Percentiles rank a stretch among this genome's conserved stretches.
phyloP scores from a whole-genome alignment of 225 moss, liverwort and hornwort genomes.

The Physcomitrellopsis africana region DNA sequence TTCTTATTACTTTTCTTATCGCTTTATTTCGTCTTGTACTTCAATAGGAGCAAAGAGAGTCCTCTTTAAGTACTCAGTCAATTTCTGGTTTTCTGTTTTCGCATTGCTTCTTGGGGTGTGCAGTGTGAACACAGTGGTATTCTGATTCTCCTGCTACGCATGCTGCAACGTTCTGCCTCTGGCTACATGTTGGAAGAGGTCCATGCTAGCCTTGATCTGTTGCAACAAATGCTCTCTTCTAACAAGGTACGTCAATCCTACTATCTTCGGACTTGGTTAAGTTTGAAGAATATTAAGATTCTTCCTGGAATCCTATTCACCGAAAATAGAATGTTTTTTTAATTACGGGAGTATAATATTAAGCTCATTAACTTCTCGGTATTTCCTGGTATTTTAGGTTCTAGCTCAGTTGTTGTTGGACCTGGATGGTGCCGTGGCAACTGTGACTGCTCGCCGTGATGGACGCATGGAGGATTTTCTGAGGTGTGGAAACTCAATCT shows the following conservation, averaged over 20 bases:
- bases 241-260: conserved; percentile 64
- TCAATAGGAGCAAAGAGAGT: conserved; percentile 10
- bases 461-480: conserved; percentile 85
- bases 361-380: conserved; percentile 16
- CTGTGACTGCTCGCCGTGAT: conserved; percentile 66
- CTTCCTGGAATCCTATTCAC: background rate
- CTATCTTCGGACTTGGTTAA: conserved; percentile 11
- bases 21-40: conserved; percentile 19
- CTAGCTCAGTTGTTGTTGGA: conserved; percentile 84
- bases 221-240: conserved; percentile 84
- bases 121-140: conserved; percentile 96
- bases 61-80: conserved; percentile 15
- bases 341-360: conserved; percentile 11
- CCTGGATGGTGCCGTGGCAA: conserved; percentile 73
- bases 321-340: conserved; percentile 17
- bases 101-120: conserved; percentile 32
- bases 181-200: conserved; percentile 82
- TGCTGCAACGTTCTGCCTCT: conserved; percentile 77
- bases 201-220: conserved; percentile 73
- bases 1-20: conserved; percentile 3
- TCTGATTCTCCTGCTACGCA: conserved; percentile 83
- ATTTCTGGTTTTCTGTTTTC: conserved; percentile 23
- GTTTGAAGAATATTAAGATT: conserved; percentile 15
- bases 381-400: conserved; percentile 46
- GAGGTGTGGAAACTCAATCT: conserved; percentile 51